Evolutionary conservation across 2,329 filamentous ascomycete species (phyloP).

Genomic region (Celoporthe dispersa): DNA sequence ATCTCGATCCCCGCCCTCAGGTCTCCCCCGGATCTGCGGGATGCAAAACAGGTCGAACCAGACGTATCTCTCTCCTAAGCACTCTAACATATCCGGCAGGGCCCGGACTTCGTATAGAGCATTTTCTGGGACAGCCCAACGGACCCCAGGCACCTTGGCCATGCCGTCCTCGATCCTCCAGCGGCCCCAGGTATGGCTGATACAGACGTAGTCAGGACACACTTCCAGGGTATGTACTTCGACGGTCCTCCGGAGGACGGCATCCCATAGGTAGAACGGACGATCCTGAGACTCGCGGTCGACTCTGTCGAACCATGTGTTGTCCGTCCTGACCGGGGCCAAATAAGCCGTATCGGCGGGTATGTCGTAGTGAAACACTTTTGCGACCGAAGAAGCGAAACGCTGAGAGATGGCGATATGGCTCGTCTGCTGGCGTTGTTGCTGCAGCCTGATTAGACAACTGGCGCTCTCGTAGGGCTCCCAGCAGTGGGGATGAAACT

Average conservation of each 20-base stretch:
- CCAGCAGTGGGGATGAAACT: constrained; percentile 1
- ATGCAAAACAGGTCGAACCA: constrained; percentile 17
- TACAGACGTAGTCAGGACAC: background rate
- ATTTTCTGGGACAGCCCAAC: constrained; percentile 12
- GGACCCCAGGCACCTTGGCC: background rate
- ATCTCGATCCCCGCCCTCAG: constrained; percentile 9
- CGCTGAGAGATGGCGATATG: constrained; percentile 2
- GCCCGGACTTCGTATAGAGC: constrained; percentile 3
- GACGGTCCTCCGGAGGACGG: background rate
- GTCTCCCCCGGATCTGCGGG: constrained; percentile 2
- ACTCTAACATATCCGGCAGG: constrained; percentile 1
- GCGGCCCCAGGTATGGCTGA: constrained; percentile 15
- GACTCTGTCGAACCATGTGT: too few species aligned
- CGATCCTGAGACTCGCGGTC: background rate
- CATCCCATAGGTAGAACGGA: constrained; percentile 5
- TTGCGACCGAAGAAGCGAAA: background rate
- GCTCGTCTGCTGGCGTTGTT: background rate
- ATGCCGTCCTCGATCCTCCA: background rate
- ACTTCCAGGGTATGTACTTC: background rate
- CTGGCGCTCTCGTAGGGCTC: constrained; percentile 3
- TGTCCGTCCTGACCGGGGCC: background rate
- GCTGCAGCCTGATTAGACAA: background rate
- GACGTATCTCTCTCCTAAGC: constrained; percentile 1
- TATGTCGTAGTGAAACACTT: background rate
- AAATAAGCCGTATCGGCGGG: background rate